Percentiles rank a stretch among this genome's conserved stretches.
phyloP scores from a whole-genome alignment of 345 rosid genomes.

The Draba incana region DNA sequence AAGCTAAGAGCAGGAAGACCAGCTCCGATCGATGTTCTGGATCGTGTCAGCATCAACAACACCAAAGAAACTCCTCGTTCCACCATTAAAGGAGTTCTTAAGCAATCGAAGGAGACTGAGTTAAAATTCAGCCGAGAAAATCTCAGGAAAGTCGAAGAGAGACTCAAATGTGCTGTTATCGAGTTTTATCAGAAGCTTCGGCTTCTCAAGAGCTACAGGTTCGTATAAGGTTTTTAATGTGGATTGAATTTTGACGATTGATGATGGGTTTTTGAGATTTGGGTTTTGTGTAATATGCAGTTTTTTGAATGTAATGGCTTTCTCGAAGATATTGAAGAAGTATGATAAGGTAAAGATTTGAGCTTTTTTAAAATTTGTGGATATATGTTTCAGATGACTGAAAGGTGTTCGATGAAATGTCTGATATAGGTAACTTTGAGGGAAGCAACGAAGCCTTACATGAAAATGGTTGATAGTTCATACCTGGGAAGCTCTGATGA shows the following conservation, averaged over 20 bases:
- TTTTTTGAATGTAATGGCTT: constrained; percentile 72
- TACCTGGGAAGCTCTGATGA: constrained; percentile 72
- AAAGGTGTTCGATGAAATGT: constrained; percentile 26
- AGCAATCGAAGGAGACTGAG: constrained; percentile 44
- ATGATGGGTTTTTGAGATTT: neutral
- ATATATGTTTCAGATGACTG: constrained; percentile 4
- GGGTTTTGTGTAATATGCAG: constrained; percentile 37
- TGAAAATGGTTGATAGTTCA: constrained; percentile 69
- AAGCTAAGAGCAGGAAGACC: constrained; percentile 40
- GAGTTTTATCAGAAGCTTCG: constrained; percentile 73
- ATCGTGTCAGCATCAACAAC: constrained; percentile 53
- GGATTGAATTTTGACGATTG: too few species aligned
- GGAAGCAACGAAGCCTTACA: constrained; percentile 63
- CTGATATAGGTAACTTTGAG: constrained; percentile 57
- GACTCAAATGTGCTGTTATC: constrained; percentile 54
- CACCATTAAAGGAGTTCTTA: constrained; percentile 58
- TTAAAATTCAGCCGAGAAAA: constrained; percentile 56
- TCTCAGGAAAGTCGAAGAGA: constrained; percentile 57
- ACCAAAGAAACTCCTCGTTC: constrained; percentile 67
- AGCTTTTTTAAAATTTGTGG: neutral
- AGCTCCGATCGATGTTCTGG: constrained; percentile 55
- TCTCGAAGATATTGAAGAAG: constrained; percentile 87
- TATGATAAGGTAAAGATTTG: constrained; percentile 69
- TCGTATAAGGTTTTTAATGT: neutral
- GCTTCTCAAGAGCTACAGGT: constrained; percentile 69